phyloP scores from a whole-genome alignment of 345 rosid genomes.

The Euclidium syriacum region DNA sequence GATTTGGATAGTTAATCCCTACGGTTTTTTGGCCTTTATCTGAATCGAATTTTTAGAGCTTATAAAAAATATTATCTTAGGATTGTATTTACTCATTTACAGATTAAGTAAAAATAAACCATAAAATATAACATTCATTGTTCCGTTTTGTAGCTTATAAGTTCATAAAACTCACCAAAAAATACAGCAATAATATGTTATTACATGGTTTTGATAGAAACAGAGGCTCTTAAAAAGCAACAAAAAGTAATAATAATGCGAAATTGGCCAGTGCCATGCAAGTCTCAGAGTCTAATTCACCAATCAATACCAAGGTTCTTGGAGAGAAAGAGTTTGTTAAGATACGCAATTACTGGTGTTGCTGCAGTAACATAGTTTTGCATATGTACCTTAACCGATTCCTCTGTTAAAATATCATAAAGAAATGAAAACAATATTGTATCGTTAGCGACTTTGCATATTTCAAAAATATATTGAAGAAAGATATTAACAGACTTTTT shows the following conservation, averaged over 20 bases:
- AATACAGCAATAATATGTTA: too few relatives aligned
- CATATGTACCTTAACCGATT: conserved; percentile 54
- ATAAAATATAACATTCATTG: too few relatives aligned
- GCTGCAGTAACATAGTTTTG: conserved; percentile 49
- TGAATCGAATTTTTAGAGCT: too few relatives aligned
- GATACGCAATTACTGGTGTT: conserved; percentile 40
- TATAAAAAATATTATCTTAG: too few relatives aligned
- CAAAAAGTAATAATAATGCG: neutral
- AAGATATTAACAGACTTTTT: too few relatives aligned
- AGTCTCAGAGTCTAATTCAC: conserved; percentile 34
- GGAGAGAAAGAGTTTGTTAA: conserved; percentile 58
- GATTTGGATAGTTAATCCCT: too few relatives aligned
- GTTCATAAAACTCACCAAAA: too few relatives aligned
- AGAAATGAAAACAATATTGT: neutral
- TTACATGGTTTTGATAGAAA: conserved; percentile 1
- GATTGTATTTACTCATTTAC: too few relatives aligned
- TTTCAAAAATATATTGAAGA: neutral
- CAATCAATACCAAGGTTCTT: conserved; percentile 73
- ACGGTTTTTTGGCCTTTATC: too few relatives aligned
- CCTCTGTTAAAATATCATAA: conserved; percentile 39
- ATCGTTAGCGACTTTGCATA: neutral
- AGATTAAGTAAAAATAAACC: too few relatives aligned
- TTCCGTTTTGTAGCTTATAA: too few relatives aligned
- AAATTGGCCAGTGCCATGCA: neutral
- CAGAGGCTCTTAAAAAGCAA: neutral